These are phyloP conservation scores for Tricholoma terreum DNA, from an alignment of 768 basidiomycete genomes.

Conservation along the genomic window DNA sequence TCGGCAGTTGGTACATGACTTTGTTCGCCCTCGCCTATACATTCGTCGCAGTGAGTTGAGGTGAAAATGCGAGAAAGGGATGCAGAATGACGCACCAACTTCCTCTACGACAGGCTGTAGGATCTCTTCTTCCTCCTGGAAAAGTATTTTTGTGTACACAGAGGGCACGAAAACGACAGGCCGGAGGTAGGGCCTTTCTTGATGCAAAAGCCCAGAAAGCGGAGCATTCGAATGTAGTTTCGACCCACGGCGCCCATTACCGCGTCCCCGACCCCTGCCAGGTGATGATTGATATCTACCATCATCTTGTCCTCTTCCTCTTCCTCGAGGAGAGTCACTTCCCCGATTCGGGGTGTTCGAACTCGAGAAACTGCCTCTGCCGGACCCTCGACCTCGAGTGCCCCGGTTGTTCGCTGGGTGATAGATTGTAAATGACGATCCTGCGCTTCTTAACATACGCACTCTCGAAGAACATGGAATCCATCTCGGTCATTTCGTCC, in stretches of 20 bases:
- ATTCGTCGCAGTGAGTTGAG: not conserved
- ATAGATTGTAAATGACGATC: not conserved
- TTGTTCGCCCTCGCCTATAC: conserved; percentile 44
- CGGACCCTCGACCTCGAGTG: conserved; percentile 14
- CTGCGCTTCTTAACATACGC: conserved; percentile 14
- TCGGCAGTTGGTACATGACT: conserved; percentile 70
- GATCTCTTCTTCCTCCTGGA: conserved; percentile 58
- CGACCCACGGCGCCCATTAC: conserved; percentile 26
- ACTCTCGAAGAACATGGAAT: conserved; percentile 21
- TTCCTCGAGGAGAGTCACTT: conserved; percentile 13
- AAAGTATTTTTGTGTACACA: conserved; percentile 47
- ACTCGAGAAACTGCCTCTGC: conserved; percentile 13
- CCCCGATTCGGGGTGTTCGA: conserved; percentile 22
- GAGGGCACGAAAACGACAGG: conserved; percentile 72
- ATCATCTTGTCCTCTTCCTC: conserved; percentile 13
- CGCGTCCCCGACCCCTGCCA: conserved; percentile 16
- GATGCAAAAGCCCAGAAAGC: conserved; percentile 52
- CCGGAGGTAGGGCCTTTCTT: conserved; percentile 58
- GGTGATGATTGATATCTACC: not conserved
- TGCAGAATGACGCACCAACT: conserved; percentile 36
- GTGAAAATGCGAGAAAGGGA: conserved; percentile 1
- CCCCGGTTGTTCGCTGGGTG: conserved; percentile 15
- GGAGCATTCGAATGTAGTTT: conserved; percentile 41
- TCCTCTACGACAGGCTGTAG: conserved; percentile 52
- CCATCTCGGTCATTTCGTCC: conserved; percentile 15